Conservation (phyloP, 2,329 filamentous ascomycete species). For the Penicillium paneum region DNA sequence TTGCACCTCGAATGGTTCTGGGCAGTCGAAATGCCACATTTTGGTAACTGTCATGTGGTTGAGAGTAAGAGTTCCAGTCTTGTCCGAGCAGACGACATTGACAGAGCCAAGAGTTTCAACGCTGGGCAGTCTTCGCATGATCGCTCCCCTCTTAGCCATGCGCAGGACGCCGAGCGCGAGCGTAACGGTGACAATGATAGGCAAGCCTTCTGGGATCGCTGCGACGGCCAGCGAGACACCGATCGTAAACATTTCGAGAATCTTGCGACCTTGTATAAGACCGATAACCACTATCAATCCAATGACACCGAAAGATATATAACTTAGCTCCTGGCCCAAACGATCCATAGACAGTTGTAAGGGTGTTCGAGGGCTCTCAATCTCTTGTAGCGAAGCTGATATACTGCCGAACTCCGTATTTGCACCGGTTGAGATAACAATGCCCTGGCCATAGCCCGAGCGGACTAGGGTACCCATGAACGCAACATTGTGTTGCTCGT, state of each 20-base stretch:
- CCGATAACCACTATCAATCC: conserved; percentile 88
- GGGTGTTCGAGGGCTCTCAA: conserved; percentile 90
- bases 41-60: conserved; percentile 98
- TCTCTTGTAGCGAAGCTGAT: conserved; percentile 87
- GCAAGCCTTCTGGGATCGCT: conserved; percentile 90
- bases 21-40: conserved; percentile 86
- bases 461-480: conserved; percentile 98
- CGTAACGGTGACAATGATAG: conserved; percentile 97
- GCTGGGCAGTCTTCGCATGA: conserved; percentile 91
- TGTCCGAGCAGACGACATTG: conserved; percentile 98
- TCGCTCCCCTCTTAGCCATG: conserved; percentile 93
- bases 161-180: conserved; percentile 89
- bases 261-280: conserved; percentile 79
- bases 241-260: conserved; percentile 95
- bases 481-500: conserved; percentile 83
- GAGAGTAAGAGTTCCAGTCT: conserved; percentile 92
- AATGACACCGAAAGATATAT: conserved; percentile 94
- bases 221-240: conserved; percentile 95
- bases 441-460: conserved; percentile 89
- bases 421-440: conserved; percentile 94
- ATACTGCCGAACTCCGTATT: conserved; percentile 96
- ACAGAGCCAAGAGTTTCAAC: conserved; percentile 98
- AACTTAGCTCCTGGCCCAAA: conserved; percentile 93
- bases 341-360: conserved; percentile 95
- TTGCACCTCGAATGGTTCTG: conserved; percentile 55